Evolutionary conservation across 805 yeast genomes (phyloP).

Genomic region (baker's yeast (Saccharomyces cerevisiae)): DNA sequence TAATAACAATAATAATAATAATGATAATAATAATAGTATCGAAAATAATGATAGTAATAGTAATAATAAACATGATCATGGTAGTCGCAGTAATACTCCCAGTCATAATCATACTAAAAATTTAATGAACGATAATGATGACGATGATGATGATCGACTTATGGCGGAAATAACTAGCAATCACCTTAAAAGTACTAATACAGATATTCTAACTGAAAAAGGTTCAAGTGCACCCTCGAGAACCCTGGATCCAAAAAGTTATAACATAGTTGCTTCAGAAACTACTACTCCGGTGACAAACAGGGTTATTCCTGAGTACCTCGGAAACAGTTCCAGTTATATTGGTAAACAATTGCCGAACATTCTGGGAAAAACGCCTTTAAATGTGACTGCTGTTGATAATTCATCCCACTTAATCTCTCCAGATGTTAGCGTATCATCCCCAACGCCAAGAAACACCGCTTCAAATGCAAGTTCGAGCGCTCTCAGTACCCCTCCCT

Average conservation of each 20-base stretch:
- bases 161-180: neutral
- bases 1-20: slow-evolving; percentile 1
- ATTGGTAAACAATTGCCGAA: slow-evolving; percentile 13
- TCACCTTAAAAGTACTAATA: neutral
- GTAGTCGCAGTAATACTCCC: no score
- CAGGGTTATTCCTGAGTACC: neutral
- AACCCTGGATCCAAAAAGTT: slow-evolving; percentile 18
- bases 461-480: neutral
- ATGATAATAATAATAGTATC: neutral
- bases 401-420: neutral
- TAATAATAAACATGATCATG: neutral
- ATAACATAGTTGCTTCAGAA: slow-evolving; percentile 5
- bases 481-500: neutral
- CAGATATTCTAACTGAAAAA: neutral
- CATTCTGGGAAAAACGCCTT: slow-evolving; percentile 16
- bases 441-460: neutral
- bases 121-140: slow-evolving; percentile 1
- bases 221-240: neutral
- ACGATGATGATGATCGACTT: slow-evolving; percentile 1
- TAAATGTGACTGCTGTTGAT: slow-evolving; percentile 1
- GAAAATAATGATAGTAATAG: neutral
- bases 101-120: no score
- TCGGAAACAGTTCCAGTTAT: slow-evolving; percentile 11
- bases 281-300: neutral
- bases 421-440: neutral